Evolutionary conservation across 2,329 filamentous ascomycete species (phyloP).

Genomic region (Ophiosphaerella narmari): DNA sequence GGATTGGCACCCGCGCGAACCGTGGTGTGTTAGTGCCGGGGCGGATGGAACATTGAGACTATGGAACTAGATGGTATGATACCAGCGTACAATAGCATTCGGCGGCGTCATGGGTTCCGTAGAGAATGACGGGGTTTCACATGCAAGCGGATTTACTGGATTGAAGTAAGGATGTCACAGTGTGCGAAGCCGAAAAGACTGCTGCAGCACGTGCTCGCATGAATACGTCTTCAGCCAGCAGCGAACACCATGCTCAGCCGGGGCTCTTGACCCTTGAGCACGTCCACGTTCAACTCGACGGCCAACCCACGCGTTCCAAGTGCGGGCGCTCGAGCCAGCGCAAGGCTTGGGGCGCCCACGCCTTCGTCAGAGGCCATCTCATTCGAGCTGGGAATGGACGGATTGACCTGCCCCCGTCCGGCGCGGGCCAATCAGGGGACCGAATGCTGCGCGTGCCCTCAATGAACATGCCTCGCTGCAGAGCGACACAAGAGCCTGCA

Average conservation of each 20-base stretch:
- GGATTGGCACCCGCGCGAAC: conserved; percentile 93
- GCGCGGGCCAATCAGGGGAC: conserved; percentile 26
- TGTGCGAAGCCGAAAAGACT: no score
- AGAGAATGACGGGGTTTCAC: not conserved
- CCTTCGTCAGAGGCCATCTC: conserved; percentile 26
- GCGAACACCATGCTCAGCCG: no score
- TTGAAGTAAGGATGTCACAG: no score
- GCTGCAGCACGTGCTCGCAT: no score
- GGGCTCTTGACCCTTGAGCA: no score
- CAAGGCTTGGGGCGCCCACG: conserved; percentile 26
- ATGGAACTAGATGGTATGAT: conserved; percentile 63
- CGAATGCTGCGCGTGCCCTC: conserved; percentile 17
- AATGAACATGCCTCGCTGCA: conserved; percentile 3
- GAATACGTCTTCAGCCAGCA: no score
- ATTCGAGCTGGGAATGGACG: conserved; percentile 28
- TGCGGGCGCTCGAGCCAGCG: conserved; percentile 11
- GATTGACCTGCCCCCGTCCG: conserved; percentile 4
- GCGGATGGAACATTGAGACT: conserved; percentile 90
- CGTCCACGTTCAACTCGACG: not conserved
- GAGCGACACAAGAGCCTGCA: conserved; percentile 33
- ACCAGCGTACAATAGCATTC: conserved; percentile 10
- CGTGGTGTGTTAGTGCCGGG: conserved; percentile 92
- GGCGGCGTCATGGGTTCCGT: conserved; percentile 3
- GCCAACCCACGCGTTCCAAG: conserved; percentile 21
- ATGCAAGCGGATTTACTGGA: no score